A percentile compares a stretch with the other conserved stretches of the same genome.
phyloP scores from a whole-genome alignment of 345 rosid species.

The Lepidium didymum region DNA sequence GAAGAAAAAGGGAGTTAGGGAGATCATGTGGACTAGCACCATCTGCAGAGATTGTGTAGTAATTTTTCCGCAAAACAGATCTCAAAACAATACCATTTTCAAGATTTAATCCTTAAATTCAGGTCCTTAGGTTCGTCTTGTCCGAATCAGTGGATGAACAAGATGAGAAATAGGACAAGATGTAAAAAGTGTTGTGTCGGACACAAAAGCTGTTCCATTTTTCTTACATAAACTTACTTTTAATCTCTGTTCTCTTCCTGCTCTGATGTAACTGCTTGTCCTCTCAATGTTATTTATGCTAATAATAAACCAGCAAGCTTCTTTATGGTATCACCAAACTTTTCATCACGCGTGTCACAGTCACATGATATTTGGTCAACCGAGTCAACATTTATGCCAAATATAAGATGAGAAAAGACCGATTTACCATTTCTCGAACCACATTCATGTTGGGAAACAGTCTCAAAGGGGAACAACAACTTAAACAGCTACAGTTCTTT shows the following conservation, averaged over 20 bases:
- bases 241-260: background rate
- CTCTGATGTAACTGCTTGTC: conserved; percentile 19
- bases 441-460: conserved; percentile 30
- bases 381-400: background rate
- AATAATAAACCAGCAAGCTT: conserved; percentile 11
- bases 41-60: background rate
- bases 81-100: background rate
- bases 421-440: background rate
- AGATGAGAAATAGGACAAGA: background rate
- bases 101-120: background rate
- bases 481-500: conserved; percentile 32
- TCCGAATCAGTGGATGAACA: background rate
- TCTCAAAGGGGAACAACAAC: conserved; percentile 25
- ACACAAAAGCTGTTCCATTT: background rate
- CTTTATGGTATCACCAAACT: conserved; percentile 24
- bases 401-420: conserved; percentile 4
- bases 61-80: background rate
- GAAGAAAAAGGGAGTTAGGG: background rate
- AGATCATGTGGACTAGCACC: background rate
- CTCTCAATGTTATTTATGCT: conserved; percentile 20
- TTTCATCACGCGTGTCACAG: conserved; percentile 5
- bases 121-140: background rate
- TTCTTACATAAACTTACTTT: background rate
- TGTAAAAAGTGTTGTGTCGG: background rate
- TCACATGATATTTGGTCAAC: conserved; percentile 14